phyloP scores from a whole-genome alignment of 768 basidiomycete genomes.

The Symmetrospora coprosmae region DNA sequence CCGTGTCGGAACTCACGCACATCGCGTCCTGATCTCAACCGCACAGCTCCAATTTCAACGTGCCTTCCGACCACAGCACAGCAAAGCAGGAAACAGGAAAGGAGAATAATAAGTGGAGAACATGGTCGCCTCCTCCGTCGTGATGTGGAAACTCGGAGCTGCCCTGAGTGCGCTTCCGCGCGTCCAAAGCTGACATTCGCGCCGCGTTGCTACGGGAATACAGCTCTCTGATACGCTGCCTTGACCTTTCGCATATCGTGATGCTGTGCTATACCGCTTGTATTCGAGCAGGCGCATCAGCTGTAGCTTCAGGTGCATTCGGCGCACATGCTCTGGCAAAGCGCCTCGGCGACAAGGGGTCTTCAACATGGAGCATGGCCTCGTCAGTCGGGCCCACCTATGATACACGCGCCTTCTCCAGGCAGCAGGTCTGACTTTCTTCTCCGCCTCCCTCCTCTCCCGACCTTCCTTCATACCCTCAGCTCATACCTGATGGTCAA shows the following conservation, averaged over 20 bases:
- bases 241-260: background rate
- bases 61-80: too few relatives aligned
- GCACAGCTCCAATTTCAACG: too few relatives aligned
- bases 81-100: too few relatives aligned
- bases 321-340: conserved; percentile 14
- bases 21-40: too few relatives aligned
- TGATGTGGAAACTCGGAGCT: background rate
- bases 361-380: conserved; percentile 11
- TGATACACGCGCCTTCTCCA: too few relatives aligned
- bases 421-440: too few relatives aligned
- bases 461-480: too few relatives aligned
- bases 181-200: background rate
- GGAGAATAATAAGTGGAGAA: too few relatives aligned
- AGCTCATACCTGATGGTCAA: conserved; percentile 18
- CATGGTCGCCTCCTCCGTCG: background rate
- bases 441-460: too few relatives aligned
- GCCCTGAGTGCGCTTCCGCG: background rate
- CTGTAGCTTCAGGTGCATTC: conserved; percentile 7
- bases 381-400: background rate
- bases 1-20: too few relatives aligned
- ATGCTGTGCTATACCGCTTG: background rate
- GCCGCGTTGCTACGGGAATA: background rate
- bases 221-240: too few relatives aligned
- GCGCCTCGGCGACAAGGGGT: conserved; percentile 12
- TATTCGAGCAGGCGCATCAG: background rate